Percentiles rank a stretch among this genome's conserved stretches.
Conservation (phyloP, 106 monocot species). For the Acanthochlamys bracteata region DNA sequence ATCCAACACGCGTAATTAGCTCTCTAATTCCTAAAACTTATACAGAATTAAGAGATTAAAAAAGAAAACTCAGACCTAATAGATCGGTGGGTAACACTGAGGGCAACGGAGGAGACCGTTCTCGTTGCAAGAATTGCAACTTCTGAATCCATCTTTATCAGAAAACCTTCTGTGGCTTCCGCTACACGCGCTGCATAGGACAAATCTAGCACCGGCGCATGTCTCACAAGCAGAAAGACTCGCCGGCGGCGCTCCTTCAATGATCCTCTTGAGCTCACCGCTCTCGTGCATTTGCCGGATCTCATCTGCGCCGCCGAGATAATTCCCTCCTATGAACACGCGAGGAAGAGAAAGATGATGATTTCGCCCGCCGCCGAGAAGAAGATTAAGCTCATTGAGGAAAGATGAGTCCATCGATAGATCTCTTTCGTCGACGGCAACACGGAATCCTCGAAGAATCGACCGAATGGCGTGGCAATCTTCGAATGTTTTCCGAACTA, state of each 20-base stretch:
- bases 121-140: slow-evolving; percentile 67
- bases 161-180: slow-evolving; percentile 60
- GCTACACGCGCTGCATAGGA: slow-evolving; percentile 50
- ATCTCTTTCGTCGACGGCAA: slow-evolving; percentile 10
- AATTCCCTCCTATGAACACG: slow-evolving; percentile 59
- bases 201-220: slow-evolving; percentile 56
- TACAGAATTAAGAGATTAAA: neutral
- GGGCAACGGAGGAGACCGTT: slow-evolving; percentile 72
- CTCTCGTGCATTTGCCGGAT: slow-evolving; percentile 54
- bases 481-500: slow-evolving; percentile 11
- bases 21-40: neutral
- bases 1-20: neutral
- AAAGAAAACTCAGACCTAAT: neutral
- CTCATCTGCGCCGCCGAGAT: slow-evolving; percentile 77
- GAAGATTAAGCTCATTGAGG: slow-evolving; percentile 17
- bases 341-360: slow-evolving; percentile 32
- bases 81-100: slow-evolving; percentile 23
- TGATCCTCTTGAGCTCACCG: slow-evolving; percentile 47
- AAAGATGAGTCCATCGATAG: slow-evolving; percentile 11
- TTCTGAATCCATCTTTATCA: slow-evolving; percentile 57
- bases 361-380: slow-evolving; percentile 2
- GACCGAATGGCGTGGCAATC: slow-evolving; percentile 9
- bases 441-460: slow-evolving; percentile 8
- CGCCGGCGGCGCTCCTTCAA: slow-evolving; percentile 35
- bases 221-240: slow-evolving; percentile 23